Base-by-base conservation (phyloP, 805 yeast genomes). In the Yamadazyma paraphyllophila region DNA sequence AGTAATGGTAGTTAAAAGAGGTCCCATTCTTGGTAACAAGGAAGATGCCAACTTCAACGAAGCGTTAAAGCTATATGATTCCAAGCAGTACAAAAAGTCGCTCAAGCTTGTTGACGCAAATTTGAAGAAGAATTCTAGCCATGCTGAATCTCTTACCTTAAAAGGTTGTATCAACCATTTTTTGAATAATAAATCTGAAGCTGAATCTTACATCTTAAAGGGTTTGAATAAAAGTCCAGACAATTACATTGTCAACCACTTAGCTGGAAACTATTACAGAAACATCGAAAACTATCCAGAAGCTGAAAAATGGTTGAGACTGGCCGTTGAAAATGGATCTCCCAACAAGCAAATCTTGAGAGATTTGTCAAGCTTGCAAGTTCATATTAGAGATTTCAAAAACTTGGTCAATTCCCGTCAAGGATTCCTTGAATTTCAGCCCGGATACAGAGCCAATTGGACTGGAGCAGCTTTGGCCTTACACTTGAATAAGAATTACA, bases 381-480 rank as follows among this genome's bases (percentile, higher is more conserved):
- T 86, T 25, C 98, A 94, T 57, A 72, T 76, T 51, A 81, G 97
- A 49, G 91, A 88, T 58, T 88, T 71, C 60, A 78, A 78, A 54
- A 74, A 74, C 17, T 74, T 85, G 50, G 74, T 79, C 4, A 77
- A 68, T 9, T 77, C 92, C 1, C 78, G 97, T 56, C 81, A 79
- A 48, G 73, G 74, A 32, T 82, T 81, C 56, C 74, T 94, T 63
- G 87, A 85, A 56, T 76, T 78, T 20, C 83, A 78, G 55, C 82
- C 94, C 9, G 96, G 96, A 0, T 87, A 81, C 61, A 78, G 97
- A 52, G 90, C 92, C 50, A 87, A 88, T 60, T 91, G 97, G 96
- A 86, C 96, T 1, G 83, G 85, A 0, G 74, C 86, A 42, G 96
- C 96, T 1, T 75, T 89, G 36, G 96, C 97, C 1, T 88, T 85